Percentiles rank a stretch among this genome's conserved stretches.
Conservation (phyloP, 495 filamentous ascomycete genomes). For the Penicillium verhagenii region DNA sequence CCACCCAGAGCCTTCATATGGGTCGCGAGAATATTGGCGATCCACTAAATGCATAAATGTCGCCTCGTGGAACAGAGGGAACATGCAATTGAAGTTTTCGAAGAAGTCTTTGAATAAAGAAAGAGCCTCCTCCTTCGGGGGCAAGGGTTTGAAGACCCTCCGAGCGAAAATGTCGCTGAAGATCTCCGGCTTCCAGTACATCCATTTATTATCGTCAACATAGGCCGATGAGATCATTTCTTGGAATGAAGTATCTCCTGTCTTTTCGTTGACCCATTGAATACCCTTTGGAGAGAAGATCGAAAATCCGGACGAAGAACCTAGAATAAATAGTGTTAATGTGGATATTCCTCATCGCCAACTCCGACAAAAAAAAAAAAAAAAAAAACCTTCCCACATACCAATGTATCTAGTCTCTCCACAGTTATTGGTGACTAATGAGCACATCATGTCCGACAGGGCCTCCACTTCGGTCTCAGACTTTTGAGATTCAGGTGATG, state of each 20-base stretch:
- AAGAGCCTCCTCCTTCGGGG: conserved; percentile 74
- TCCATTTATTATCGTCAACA: conserved; percentile 88
- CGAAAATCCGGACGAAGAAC: conserved; percentile 96
- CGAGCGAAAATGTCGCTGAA: conserved; percentile 91
- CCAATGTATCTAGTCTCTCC: conserved; percentile 97
- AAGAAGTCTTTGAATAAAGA: conserved; percentile 92
- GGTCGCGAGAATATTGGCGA: conserved; percentile 84
- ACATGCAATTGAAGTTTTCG: conserved; percentile 98
- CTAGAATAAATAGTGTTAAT: conserved; percentile 24
- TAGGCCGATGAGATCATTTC: conserved; percentile 87
- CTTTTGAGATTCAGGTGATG: conserved; percentile 58
- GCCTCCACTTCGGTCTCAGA: conserved; percentile 78
- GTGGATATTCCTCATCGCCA: not conserved
- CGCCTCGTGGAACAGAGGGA: conserved; percentile 94
- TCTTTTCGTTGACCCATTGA: conserved; percentile 98
- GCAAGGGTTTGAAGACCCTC: conserved; percentile 78
- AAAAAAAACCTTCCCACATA: conserved; percentile 51
- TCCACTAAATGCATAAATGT: conserved; percentile 97
- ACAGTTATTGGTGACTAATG: conserved; percentile 93
- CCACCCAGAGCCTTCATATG: conserved; percentile 96
- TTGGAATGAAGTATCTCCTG: conserved; percentile 90
- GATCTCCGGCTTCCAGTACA: conserved; percentile 93
- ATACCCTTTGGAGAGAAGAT: conserved; percentile 98
- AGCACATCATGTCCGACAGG: conserved; percentile 98
- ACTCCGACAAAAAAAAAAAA: not conserved